Evolutionary conservation across 2,329 filamentous ascomycete species (phyloP), one percentile per base, ranked within the genome.

Genomic region (Penicillium hordei): DNA sequence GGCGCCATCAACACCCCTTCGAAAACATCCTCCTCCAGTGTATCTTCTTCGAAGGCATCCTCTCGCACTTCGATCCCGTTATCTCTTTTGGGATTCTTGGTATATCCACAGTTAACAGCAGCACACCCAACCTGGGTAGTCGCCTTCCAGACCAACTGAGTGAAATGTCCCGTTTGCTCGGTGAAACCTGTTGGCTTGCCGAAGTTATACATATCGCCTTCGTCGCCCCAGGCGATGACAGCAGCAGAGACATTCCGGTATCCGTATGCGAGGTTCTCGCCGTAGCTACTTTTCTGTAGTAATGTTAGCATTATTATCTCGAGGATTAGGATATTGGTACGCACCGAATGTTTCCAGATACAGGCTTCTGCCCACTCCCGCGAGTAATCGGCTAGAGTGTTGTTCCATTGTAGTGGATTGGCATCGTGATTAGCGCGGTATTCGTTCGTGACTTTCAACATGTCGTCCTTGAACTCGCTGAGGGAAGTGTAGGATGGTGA

Each of bases 231-330:
- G 1, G 81, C 83, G 44, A 84, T 81, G n/a, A 92, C 78, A 49
- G 83, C 80, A 4, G 79, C 76, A 0, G 81, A 81, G 1, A 81
- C 82, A 67, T 88, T 86, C 0, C 77, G 61, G 69, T 86, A 91
- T 4, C 88, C 89, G 5, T 85, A 79, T 8, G 88, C 88, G 4
- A 93, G 81, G 73, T 92, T 93, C 75, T 93, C 89, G 66, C 89
- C 89, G 60, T 86, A 86, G 0, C 86, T 84, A 0, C 86, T 86
- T 54, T 81, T 81, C 78, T 81, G 29, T 12, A 21, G 8, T 51
- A 10, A 53, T 27, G 12, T 62, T 55, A 63, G 59, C 36, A 46
- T 23, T 9, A 3, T 17, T 13, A 25, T 29, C 21, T 23, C 29
- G 6, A 33, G 2, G 10, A 3, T 9, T 5, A 33, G 5, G 34